Conservation (phyloP, 108 stramenopile species). For the Nannochloropsis granulata region DNA sequence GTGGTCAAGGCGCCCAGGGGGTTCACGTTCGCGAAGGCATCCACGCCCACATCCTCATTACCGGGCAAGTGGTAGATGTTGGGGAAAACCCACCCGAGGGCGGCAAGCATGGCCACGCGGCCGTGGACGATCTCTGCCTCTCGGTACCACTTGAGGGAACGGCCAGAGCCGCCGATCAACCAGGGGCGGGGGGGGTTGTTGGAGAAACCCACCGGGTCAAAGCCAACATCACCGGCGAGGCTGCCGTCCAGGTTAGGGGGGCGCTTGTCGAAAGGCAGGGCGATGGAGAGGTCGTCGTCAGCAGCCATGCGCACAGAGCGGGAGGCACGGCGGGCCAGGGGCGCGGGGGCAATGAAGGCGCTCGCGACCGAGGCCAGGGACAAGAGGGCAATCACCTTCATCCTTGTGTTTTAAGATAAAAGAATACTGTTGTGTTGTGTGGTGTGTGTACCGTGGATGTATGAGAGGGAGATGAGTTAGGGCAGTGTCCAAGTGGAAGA, state of each 20-base stretch:
- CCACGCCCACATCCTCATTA: slow-evolving; percentile 66
- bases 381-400: neutral
- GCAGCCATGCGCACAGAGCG: slow-evolving; percentile 2
- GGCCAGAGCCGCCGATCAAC: slow-evolving; percentile 40
- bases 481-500: neutral
- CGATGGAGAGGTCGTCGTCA: slow-evolving; percentile 7
- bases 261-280: slow-evolving; percentile 22
- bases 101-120: slow-evolving; percentile 89
- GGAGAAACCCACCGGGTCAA: slow-evolving; percentile 89
- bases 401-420: neutral
- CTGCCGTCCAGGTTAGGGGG: slow-evolving; percentile 60
- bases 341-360: neutral
- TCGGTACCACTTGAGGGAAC: slow-evolving; percentile 61
- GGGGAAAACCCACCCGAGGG: slow-evolving; percentile 84
- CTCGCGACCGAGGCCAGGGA: neutral
- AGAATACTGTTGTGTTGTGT: neutral
- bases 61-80: slow-evolving; percentile 84
- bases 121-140: slow-evolving; percentile 94
- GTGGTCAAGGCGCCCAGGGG: slow-evolving; percentile 63
- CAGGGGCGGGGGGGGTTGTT: slow-evolving; percentile 52
- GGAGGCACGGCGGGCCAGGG: neutral
- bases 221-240: slow-evolving; percentile 78
- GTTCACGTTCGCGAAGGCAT: slow-evolving; percentile 80
- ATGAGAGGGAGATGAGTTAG: neutral
- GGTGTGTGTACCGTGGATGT: neutral